Percentiles rank a stretch among this genome's conserved stretches.
These are phyloP conservation scores for Rosellinia necatrix DNA, from an alignment of 2,329 filamentous ascomycete genomes.

Conservation along the genomic window DNA sequence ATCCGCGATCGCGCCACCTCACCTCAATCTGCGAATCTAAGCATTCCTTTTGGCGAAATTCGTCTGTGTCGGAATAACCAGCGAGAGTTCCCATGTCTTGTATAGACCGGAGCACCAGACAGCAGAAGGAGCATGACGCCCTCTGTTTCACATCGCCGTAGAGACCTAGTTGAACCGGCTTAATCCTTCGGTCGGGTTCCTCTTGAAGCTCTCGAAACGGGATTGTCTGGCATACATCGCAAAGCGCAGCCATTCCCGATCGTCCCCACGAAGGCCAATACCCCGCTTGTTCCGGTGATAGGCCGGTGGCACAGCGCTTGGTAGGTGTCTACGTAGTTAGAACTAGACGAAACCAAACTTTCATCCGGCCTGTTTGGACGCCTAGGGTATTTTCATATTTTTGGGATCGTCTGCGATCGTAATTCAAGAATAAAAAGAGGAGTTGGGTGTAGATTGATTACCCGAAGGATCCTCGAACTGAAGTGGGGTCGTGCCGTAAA, in stretches of 20 bases:
- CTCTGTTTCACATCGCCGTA: neutral
- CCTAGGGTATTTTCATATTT: too few relatives aligned
- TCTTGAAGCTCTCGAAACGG: slow-evolving; percentile 1
- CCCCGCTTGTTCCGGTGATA: too few relatives aligned
- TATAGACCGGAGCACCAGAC: neutral
- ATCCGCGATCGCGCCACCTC: neutral
- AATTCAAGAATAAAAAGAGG: too few relatives aligned
- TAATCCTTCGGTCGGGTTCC: neutral
- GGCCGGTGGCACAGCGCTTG: too few relatives aligned
- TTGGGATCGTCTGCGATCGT: too few relatives aligned
- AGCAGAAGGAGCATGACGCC: neutral
- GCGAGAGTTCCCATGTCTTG: neutral
- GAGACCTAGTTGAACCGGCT: neutral
- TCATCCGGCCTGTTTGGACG: too few relatives aligned
- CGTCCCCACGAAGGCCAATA: too few relatives aligned
- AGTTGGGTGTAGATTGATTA: too few relatives aligned
- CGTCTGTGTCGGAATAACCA: neutral
- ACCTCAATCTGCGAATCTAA: neutral
- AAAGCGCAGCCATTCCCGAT: neutral
- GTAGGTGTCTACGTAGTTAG: too few relatives aligned
- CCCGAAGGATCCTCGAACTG: too few relatives aligned
- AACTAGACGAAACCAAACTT: too few relatives aligned
- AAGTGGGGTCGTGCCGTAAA: too few relatives aligned
- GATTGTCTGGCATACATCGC: neutral
- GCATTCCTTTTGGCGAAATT: neutral